Evolutionary conservation across 1,139 yeast species (phyloP).

Genomic region (Pichia inconspicua): DNA sequence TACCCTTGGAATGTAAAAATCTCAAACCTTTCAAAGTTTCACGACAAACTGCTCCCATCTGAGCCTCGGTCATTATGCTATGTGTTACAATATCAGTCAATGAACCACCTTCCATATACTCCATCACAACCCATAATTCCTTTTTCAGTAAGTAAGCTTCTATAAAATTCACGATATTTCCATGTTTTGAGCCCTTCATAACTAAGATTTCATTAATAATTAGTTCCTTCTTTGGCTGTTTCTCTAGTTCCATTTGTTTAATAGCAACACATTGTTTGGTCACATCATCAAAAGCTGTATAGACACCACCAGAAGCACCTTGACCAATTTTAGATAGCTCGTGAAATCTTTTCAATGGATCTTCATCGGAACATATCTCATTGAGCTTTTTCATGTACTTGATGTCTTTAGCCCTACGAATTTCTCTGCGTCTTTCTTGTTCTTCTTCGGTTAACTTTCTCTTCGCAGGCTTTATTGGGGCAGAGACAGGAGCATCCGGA

Average conservation of each 20-base stretch:
- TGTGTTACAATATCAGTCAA: conserved; percentile 93
- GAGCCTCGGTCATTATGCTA: conserved; percentile 94
- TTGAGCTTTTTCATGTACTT: conserved; percentile 58
- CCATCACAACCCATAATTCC: conserved; percentile 96
- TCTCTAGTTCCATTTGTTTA: conserved; percentile 88
- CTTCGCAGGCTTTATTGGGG: conserved; percentile 37
- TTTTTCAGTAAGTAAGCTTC: conserved; percentile 70
- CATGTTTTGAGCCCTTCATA: conserved; percentile 86
- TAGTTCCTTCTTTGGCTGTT: conserved; percentile 91
- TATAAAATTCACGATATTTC: conserved; percentile 85
- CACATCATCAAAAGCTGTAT: conserved; percentile 70
- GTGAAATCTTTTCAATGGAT: conserved; percentile 69
- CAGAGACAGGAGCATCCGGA: conserved; percentile 23
- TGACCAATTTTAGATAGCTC: conserved; percentile 84
- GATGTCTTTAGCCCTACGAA: conserved; percentile 50
- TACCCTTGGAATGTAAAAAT: conserved; percentile 87
- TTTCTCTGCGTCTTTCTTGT: conserved; percentile 52
- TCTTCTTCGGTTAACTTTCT: conserved; percentile 52
- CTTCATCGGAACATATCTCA: conserved; percentile 77
- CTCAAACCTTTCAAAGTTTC: conserved; percentile 82
- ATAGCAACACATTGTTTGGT: conserved; percentile 73
- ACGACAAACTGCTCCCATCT: conserved; percentile 91
- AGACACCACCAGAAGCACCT: conserved; percentile 98
- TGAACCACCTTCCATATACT: conserved; percentile 97
- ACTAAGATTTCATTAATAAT: conserved; percentile 90